phyloP scores from a whole-genome alignment of 768 basidiomycete species.

The Leccinum broughii region DNA sequence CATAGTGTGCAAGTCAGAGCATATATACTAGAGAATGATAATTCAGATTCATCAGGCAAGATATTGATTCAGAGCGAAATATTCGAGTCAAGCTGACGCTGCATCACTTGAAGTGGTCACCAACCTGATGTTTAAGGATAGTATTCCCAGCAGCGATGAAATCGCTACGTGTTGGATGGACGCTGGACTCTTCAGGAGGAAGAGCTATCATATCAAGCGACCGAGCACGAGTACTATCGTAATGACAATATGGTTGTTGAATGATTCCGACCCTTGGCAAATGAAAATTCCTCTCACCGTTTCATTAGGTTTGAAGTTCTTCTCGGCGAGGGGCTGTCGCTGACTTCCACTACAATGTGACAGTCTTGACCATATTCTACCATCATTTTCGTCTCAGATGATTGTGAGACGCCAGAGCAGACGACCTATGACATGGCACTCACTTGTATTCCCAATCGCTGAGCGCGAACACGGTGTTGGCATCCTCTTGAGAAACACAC shows the following conservation, averaged over 20 bases:
- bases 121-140: too few species aligned
- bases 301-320: neutral
- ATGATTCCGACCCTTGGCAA: too few species aligned
- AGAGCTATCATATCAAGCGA: neutral
- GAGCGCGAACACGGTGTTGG: slow-evolving; percentile 52
- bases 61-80: neutral
- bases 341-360: too few species aligned
- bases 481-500: slow-evolving; percentile 46
- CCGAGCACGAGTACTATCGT: too few species aligned
- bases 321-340: too few species aligned
- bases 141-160: neutral
- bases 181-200: neutral
- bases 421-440: slow-evolving; percentile 3
- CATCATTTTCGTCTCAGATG: slow-evolving; percentile 14
- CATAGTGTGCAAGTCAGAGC: neutral
- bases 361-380: too few species aligned
- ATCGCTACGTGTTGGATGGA: neutral
- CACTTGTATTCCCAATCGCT: slow-evolving; percentile 65
- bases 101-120: neutral
- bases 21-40: neutral
- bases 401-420: slow-evolving; percentile 1
- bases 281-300: too few species aligned
- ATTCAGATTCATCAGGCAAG: neutral
- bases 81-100: neutral
- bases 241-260: too few species aligned